Percentiles rank a stretch among this genome's conserved stretches.
These are phyloP conservation scores for Annulohypoxylon nitens DNA, from an alignment of 495 filamentous ascomycete genomes.

Conservation along the genomic window DNA sequence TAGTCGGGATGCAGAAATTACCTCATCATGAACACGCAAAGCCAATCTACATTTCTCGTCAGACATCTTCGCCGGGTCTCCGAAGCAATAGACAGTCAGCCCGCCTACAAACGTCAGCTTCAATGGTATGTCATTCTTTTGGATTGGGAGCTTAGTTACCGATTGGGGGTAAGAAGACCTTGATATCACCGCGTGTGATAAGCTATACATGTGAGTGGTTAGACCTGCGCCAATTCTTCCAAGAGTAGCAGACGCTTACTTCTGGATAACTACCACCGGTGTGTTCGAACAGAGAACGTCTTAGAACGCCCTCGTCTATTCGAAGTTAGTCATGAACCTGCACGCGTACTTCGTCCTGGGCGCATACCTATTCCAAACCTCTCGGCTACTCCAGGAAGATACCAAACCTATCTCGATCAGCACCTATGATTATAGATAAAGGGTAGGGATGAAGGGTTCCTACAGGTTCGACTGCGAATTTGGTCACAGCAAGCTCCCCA, in stretches of 20 bases:
- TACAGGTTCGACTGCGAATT: constrained; percentile 93
- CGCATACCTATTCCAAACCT: constrained; percentile 86
- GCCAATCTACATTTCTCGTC: constrained; percentile 87
- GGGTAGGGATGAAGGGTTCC: constrained; percentile 12
- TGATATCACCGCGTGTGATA: constrained; percentile 93
- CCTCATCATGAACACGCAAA: constrained; percentile 93
- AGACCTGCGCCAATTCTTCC: constrained; percentile 42
- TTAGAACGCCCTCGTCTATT: constrained; percentile 84
- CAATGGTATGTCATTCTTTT: constrained; percentile 30
- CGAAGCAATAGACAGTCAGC: constrained; percentile 96
- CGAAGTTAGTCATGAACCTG: constrained; percentile 17
- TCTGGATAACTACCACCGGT: constrained; percentile 94
- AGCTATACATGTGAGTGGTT: constrained; percentile 61
- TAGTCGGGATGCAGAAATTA: constrained; percentile 43
- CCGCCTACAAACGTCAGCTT: constrained; percentile 71
- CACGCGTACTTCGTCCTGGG: neutral
- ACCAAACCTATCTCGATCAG: constrained; percentile 74
- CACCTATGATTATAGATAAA: neutral
- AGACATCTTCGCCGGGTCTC: constrained; percentile 91
- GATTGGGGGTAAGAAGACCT: constrained; percentile 95
- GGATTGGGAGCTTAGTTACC: constrained; percentile 53
- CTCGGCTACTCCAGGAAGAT: constrained; percentile 93
- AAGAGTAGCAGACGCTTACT: constrained; percentile 48
- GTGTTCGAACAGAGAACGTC: constrained; percentile 91
- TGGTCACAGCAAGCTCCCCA: constrained; percentile 94